A percentile compares a stretch with the other conserved stretches of the same genome.
phyloP scores from a whole-genome alignment of 441 rosid genomes.

The Brassica balearica region DNA sequence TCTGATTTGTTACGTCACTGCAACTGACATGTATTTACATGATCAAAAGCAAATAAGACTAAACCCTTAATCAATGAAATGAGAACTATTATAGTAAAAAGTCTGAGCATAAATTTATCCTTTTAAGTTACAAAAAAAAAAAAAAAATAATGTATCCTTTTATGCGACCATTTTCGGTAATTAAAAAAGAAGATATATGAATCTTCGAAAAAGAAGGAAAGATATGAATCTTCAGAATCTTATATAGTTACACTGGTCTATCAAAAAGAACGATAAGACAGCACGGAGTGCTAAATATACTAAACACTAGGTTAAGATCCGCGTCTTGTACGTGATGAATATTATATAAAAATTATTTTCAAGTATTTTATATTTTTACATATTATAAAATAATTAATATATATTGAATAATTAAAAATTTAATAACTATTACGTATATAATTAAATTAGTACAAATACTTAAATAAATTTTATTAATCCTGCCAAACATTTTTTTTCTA shows the following conservation, averaged over 20 bases:
- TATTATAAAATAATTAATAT: no score
- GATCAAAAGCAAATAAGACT: conserved; percentile 8
- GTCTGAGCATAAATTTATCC: conserved; percentile 16
- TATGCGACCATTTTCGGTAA: conserved; percentile 4
- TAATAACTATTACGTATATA: no score
- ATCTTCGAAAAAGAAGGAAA: conserved; percentile 18
- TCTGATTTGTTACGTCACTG: conserved; percentile 3
- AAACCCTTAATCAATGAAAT: neutral
- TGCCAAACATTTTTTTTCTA: no score
- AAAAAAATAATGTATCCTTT: neutral
- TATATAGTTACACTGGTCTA: conserved; percentile 23
- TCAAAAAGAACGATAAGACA: conserved; percentile 17
- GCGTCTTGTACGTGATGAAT: no score
- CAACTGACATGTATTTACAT: neutral
- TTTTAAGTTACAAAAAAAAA: no score
- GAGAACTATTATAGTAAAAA: neutral
- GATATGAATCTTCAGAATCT: conserved; percentile 18
- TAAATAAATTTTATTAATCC: no score
- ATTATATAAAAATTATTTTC: no score
- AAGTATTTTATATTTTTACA: no score
- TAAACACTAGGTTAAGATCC: no score
- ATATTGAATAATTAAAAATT: no score
- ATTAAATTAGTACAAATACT: no score
- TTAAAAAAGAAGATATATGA: conserved; percentile 1
- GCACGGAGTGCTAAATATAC: conserved; percentile 5